Conservation (phyloP, 192 early-diverging fungal species). For the Coemansia sp. region DNA sequence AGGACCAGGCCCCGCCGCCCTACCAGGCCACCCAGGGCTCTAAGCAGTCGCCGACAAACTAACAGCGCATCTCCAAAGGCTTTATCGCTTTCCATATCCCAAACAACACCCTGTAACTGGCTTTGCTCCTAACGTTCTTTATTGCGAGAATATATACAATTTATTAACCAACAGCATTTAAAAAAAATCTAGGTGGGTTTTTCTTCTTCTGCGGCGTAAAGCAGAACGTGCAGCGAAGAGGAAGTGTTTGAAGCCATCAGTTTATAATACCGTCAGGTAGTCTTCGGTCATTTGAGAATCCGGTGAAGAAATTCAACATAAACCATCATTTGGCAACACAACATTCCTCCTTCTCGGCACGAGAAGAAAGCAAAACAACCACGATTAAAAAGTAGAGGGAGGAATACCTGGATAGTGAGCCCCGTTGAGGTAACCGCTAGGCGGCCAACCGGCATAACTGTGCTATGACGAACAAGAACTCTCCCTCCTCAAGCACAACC, state of each 20-base stretch:
- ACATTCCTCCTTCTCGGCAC: too few species aligned
- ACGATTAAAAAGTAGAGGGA: conserved; percentile 28
- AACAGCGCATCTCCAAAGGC: too few species aligned
- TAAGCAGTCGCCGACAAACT: conserved; percentile 10
- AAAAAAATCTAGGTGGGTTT: too few species aligned
- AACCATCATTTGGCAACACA: conserved; percentile 52
- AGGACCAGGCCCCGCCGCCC: conserved; percentile 30
- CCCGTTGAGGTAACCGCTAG: conserved; percentile 50
- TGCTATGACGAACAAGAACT: conserved; percentile 52
- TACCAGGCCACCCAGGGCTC: conserved; percentile 17
- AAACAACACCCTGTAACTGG: too few species aligned
- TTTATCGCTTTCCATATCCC: not conserved
- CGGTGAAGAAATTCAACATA: conserved; percentile 53
- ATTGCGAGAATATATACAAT: not conserved
- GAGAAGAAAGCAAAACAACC: conserved; percentile 2
- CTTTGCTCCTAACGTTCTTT: too few species aligned
- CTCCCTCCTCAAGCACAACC: too few species aligned
- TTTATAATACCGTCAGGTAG: conserved; percentile 27
- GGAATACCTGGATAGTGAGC: conserved; percentile 54
- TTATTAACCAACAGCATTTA: not conserved
- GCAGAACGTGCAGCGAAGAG: not conserved
- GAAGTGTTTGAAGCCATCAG: conserved; percentile 22
- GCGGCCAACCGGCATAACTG: conserved; percentile 50
- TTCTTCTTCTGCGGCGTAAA: too few species aligned
- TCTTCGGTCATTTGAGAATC: conserved; percentile 41